Base-by-base conservation (phyloP, 805 yeast species). In the Nakazawaea ernobii region DNA sequence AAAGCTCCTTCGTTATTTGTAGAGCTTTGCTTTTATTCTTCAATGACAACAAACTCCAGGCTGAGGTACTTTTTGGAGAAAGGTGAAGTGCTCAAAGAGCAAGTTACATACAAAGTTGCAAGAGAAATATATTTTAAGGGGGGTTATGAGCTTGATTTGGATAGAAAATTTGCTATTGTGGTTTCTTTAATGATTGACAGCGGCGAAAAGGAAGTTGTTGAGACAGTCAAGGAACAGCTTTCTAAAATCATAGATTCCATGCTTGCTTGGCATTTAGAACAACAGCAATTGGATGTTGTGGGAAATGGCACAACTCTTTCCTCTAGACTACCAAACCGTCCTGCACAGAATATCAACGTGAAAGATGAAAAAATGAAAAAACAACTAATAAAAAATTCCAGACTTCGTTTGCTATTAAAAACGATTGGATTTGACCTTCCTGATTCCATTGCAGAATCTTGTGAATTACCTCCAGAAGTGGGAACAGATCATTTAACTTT, bases 21-120 rank as follows among this genome's bases (percentile, higher is more conserved):
- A 6, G 96, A 89, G 57, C 56, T 92, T 3, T 65, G 89, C 44
- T 87, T 88, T 38, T 14, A 38, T n/a, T 39, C 43, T 17, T 37
- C 40, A 6, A 36, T 63, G 79, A 69, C 57, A 66, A 63, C 17
- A 74, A 29, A 15, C 15, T 13, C 10, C 13, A 15, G 61, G 51
- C 67, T 71, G 20, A 66, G 69, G 50, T 67, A 71, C 39, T 92
- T 73, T 55, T 73, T 84, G 52, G 71, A 79, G 32, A 71, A 81
- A 6, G 96, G 95, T 24, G 79, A 80, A 40, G 65, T 69, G 17
- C 63, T 61, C 42, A 55, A 54, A 32, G 60, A 61, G 28, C 24
- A 29, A 11, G 43, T 50, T 20, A 49, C 51, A 30, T 47, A 33
- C 10, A 13, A 43, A 7, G 58, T 41, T 8, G 49, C 42, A 3